Percentiles rank a stretch among this genome's conserved stretches.
These are phyloP conservation scores for Cardamine chenopodiifolia DNA, from an alignment of 345 rosid species.

Conservation along the genomic window DNA sequence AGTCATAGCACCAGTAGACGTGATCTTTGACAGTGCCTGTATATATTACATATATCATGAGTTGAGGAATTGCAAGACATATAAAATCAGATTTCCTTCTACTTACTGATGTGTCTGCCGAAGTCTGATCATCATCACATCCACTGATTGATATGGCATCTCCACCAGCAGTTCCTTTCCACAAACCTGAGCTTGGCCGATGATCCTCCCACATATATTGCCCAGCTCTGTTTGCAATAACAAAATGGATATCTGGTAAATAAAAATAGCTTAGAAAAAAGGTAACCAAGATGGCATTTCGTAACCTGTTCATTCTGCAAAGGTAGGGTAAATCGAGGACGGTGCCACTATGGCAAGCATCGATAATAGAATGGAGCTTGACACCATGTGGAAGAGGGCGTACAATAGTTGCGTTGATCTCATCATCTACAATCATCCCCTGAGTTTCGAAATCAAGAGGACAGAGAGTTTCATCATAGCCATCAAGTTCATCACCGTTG, in stretches of 20 bases:
- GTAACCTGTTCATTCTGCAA: slow-evolving; percentile 79
- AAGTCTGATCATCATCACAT: slow-evolving; percentile 89
- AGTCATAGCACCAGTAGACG: slow-evolving; percentile 91
- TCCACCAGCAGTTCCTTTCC: slow-evolving; percentile 93
- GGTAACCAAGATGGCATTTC: neutral
- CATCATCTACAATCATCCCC: slow-evolving; percentile 97
- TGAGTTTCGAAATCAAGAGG: slow-evolving; percentile 90
- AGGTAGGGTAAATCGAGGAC: slow-evolving; percentile 80
- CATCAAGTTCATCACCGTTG: slow-evolving; percentile 84
- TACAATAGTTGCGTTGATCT: slow-evolving; percentile 71
- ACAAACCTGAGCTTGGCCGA: slow-evolving; percentile 77
- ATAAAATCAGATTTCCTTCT: neutral
- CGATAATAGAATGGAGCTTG: slow-evolving; percentile 76
- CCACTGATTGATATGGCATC: slow-evolving; percentile 85
- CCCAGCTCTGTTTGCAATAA: slow-evolving; percentile 53
- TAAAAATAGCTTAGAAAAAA: neutral
- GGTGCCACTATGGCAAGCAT: slow-evolving; percentile 92
- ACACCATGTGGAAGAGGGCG: slow-evolving; percentile 78
- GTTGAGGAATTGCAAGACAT: neutral
- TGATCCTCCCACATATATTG: slow-evolving; percentile 82
- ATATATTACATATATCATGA: neutral
- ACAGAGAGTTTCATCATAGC: slow-evolving; percentile 84
- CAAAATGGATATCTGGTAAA: neutral
- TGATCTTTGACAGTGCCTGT: slow-evolving; percentile 81
- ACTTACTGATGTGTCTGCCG: slow-evolving; percentile 89